Conservation (phyloP, 257 asterid species). For the Buddleja alternifolia region DNA sequence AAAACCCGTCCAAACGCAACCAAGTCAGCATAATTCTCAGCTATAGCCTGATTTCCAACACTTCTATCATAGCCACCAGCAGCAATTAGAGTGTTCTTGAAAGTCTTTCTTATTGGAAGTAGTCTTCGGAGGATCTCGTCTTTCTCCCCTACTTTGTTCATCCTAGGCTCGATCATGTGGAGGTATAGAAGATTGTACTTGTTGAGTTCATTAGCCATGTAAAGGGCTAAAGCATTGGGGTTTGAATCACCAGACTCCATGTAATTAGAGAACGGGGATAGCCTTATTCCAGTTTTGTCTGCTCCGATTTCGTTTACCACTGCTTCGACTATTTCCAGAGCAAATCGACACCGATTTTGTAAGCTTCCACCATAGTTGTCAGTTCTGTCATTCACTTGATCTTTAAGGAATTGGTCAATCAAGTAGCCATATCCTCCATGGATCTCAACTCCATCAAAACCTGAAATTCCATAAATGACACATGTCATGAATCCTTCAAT, state of each 20-base stretch:
- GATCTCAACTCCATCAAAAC: constrained; percentile 32
- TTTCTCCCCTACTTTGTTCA: constrained; percentile 12
- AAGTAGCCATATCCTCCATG: constrained; percentile 28
- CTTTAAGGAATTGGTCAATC: constrained; percentile 31
- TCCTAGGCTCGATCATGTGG: constrained; percentile 36
- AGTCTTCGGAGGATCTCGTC: constrained; percentile 14
- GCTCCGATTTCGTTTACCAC: constrained; percentile 25
- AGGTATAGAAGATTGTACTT: constrained; percentile 30
- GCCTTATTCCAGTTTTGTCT: constrained; percentile 20
- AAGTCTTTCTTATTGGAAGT: constrained; percentile 26
- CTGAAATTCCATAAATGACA: not conserved
- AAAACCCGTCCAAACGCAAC: constrained; percentile 52
- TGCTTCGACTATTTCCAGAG: constrained; percentile 18
- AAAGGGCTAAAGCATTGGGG: constrained; percentile 17
- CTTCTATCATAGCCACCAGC: constrained; percentile 49
- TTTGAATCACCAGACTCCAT: constrained; percentile 5
- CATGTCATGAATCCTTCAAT: no score
- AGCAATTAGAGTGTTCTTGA: constrained; percentile 46
- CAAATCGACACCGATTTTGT: constrained; percentile 24
- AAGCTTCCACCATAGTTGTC: constrained; percentile 31
- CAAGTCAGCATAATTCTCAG: constrained; percentile 48
- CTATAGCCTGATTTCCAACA: constrained; percentile 44
- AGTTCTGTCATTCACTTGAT: constrained; percentile 25
- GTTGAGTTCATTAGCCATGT: constrained; percentile 26
- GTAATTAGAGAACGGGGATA: constrained; percentile 24